Evolutionary conservation across 2,329 filamentous ascomycete genomes (phyloP), one percentile per base, ranked within the genome.

Genomic region (Sporothrix pallida): DNA sequence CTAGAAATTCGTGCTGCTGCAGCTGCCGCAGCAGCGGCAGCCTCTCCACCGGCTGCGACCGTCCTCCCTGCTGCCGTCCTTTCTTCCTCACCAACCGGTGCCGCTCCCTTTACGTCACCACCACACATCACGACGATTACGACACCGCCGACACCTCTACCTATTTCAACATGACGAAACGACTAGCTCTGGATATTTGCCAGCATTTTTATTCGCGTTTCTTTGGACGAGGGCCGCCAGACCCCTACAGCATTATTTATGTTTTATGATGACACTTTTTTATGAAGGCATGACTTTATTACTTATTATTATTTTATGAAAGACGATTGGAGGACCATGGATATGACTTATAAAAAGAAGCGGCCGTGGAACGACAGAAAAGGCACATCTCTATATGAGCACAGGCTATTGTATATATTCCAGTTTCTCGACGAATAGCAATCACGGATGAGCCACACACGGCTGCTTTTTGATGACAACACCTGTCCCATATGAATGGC

Each of bases 1-100:
- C 79, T 89, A 3, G 86, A 89, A 77, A 85, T 85, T n/a, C 85
- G 86, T 72, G 83, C 80, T 5, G 83, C 83, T 6, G 80, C 82
- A 7, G 80, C 80, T 1, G 62, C 58, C 1, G 73, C 74, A 0
- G 71, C 71, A 0, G 75, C 75, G 0, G 72, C 71, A 0, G 65
- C 71, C 46, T 71, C 74, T 65, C 44, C 63, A 56, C 23, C 72
- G 2, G 50, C 54, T 50, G 72, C 65, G 20, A 23, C 54, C 15
- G 13, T 54, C 17, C 37, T 62, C 37, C 20, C 58, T 20, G 9
- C 50, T 9, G 23, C 10, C 56, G 9, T 31, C 37, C 10, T 26
- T 4, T 65, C 72, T n/a, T 48, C 65, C 12, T 42, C 37, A n/a
- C 56, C 72, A 26, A 50, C n/a, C 44, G 46, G n/a, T n/a, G 26